A percentile compares a stretch with the other conserved stretches of the same genome.
Evolutionary conservation across 768 basidiomycete species (phyloP).

Genomic region (Thelephora ganbajun): DNA sequence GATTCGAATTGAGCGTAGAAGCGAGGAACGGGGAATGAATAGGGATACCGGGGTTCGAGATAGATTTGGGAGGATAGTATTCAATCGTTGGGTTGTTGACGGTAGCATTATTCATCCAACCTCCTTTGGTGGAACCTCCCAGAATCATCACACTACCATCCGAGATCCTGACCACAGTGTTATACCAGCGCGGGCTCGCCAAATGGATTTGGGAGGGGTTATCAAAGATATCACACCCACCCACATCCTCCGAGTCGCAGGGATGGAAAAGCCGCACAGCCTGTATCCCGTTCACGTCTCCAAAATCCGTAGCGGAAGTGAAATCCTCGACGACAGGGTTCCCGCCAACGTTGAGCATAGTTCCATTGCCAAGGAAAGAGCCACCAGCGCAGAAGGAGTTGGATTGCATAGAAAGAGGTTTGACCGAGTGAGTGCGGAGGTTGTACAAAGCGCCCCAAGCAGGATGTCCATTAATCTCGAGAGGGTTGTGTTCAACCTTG

Average conservation of each 20-base stretch:
- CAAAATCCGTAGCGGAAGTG: conserved; percentile 61
- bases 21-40: conserved; percentile 48
- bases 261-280: conserved; percentile 60
- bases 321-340: conserved; percentile 58
- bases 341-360: conserved; percentile 67
- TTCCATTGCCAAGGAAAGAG: conserved; percentile 63
- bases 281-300: conserved; percentile 61
- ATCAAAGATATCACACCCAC: conserved; percentile 50
- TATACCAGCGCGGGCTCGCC: conserved; percentile 76
- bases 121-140: conserved; percentile 69
- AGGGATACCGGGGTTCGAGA: conserved; percentile 54
- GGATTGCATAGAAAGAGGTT: conserved; percentile 49
- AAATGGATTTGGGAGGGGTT: conserved; percentile 49
- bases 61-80: conserved; percentile 70
- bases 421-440: conserved; percentile 45
- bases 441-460: conserved; percentile 74
- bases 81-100: conserved; percentile 74
- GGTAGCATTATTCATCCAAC: conserved; percentile 76
- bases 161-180: conserved; percentile 48
- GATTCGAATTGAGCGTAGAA: conserved; percentile 67
- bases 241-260: conserved; percentile 33
- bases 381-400: conserved; percentile 86
- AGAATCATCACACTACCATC: conserved; percentile 80
- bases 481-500: conserved; percentile 79
- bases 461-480: conserved; percentile 59